Percentiles rank a stretch among this genome's conserved stretches.
These are phyloP conservation scores for Neurospora sublineolata DNA, from an alignment of 495 filamentous ascomycete genomes.

Conservation along the genomic window DNA sequence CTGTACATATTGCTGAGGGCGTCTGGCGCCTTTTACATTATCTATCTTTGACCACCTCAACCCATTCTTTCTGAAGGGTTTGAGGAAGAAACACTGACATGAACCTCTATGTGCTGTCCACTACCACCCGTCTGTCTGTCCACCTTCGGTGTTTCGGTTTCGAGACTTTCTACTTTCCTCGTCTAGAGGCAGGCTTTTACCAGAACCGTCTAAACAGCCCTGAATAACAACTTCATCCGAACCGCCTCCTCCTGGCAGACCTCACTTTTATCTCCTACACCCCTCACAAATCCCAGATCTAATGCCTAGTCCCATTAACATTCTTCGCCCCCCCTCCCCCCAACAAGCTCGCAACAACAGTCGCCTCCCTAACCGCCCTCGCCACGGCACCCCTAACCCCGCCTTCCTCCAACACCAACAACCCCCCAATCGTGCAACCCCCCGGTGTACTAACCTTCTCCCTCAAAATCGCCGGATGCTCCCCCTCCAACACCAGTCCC, in stretches of 20 bases:
- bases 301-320: constrained; percentile 25
- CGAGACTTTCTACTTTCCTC: background rate
- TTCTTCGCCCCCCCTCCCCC: constrained; percentile 42
- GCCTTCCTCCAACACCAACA: constrained; percentile 68
- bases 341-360: constrained; percentile 61
- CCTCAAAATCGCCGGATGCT: constrained; percentile 63
- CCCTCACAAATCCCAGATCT: background rate
- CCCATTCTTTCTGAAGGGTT: background rate
- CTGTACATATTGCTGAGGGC: background rate
- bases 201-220: background rate
- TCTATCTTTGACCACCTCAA: background rate
- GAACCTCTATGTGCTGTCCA: background rate
- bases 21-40: background rate
- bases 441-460: constrained; percentile 74
- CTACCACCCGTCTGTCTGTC: background rate
- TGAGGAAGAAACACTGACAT: background rate
- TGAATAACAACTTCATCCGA: background rate
- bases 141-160: background rate
- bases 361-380: constrained; percentile 65
- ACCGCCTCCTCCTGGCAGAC: background rate
- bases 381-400: constrained; percentile 57
- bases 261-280: background rate
- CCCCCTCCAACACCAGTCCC: constrained; percentile 55
- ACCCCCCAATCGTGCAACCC: constrained; percentile 68
- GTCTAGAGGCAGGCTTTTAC: background rate